Base-by-base conservation (phyloP, 495 filamentous ascomycete species). In the Aspergillus sclerotiicarbonarius region DNA sequence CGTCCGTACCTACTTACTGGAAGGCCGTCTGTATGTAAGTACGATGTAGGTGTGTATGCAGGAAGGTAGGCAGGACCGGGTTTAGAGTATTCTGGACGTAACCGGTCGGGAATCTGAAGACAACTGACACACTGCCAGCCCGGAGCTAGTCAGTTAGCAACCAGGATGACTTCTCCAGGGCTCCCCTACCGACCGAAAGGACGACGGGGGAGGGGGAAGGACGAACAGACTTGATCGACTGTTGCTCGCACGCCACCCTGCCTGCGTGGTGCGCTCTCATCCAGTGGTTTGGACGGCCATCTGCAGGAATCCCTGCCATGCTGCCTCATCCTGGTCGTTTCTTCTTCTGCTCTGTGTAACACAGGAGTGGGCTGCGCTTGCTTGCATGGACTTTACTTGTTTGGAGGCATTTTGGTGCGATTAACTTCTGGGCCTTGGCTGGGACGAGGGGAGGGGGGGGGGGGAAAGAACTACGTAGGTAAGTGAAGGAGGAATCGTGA, bases 261-360 rank as follows among this genome's bases (percentile, higher is more conserved):
- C 63, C 65, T 71, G 69, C 71, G 73, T 76, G 73, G 73, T 74
- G 64, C 56, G 5, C 51, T 76, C 70, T 73, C 50, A 55, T 41
- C 73, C 73, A 76, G 58, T 71, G 66, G 62, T 68, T 72, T 50
- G 44, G 46, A 51, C 59, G 61, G 57, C 61, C 46, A 41, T 48
- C 62, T 61, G 61, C 58, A 61, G 35, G 54, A 53, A 67, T 64
- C 65, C 65, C 65, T 67, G 65, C 54, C 61, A 58, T 41, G 44
- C 52, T 41, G 59, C 31, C 37, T 18, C 21, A 61, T 54, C 66
- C 59, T 62, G 57, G 53, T 56, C 51, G 46, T 48, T 59, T 62
- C 56, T 61, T 61, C 59, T 62, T 56, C 46, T 56, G 41, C 51
- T 51, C 43, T 59, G 65, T 71, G 71, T 71, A 70, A 75, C 70